phyloP scores from a whole-genome alignment of 2,329 filamentous ascomycete species.

The Hypoxylon sp. region DNA sequence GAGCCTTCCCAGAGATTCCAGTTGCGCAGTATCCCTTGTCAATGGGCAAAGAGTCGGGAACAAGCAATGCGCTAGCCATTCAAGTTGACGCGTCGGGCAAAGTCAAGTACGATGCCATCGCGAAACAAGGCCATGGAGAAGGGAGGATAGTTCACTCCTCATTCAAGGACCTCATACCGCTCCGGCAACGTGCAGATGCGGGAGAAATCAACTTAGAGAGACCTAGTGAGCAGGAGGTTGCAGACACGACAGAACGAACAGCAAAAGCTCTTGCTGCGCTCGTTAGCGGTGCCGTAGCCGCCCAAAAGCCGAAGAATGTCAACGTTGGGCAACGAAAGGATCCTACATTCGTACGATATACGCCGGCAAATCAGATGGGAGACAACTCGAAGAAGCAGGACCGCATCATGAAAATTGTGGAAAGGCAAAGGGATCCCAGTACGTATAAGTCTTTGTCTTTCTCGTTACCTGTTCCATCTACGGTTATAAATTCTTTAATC shows the following conservation, averaged over 20 bases:
- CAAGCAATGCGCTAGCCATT: slow-evolving; percentile 89
- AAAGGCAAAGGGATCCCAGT: slow-evolving; percentile 88
- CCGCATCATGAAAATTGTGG: slow-evolving; percentile 98
- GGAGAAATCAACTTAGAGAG: slow-evolving; percentile 90
- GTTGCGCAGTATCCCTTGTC: slow-evolving; percentile 96
- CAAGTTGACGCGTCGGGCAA: slow-evolving; percentile 93
- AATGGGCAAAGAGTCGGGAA: slow-evolving; percentile 85
- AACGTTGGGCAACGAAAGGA: slow-evolving; percentile 84
- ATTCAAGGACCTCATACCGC: slow-evolving; percentile 95
- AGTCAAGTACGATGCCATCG: slow-evolving; percentile 96
- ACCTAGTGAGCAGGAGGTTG: slow-evolving; percentile 86
- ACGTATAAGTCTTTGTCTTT: slow-evolving; percentile 54
- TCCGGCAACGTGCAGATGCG: slow-evolving; percentile 91
- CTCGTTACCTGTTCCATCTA: not conserved
- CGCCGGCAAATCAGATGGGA: slow-evolving; percentile 96
- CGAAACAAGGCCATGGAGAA: slow-evolving; percentile 86
- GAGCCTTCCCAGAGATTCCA: slow-evolving; percentile 93
- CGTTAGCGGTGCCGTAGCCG: slow-evolving; percentile 86
- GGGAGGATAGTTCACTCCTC: slow-evolving; percentile 90
- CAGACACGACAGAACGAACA: slow-evolving; percentile 87
- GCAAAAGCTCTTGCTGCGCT: slow-evolving; percentile 86
- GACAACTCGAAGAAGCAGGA: slow-evolving; percentile 88
- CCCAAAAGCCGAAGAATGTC: slow-evolving; percentile 96
- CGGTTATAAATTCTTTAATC: not conserved
- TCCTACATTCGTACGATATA: slow-evolving; percentile 94